These are phyloP conservation scores for Suillus fuscotomentosus DNA, from an alignment of 768 basidiomycete species.

Conservation along the genomic window DNA sequence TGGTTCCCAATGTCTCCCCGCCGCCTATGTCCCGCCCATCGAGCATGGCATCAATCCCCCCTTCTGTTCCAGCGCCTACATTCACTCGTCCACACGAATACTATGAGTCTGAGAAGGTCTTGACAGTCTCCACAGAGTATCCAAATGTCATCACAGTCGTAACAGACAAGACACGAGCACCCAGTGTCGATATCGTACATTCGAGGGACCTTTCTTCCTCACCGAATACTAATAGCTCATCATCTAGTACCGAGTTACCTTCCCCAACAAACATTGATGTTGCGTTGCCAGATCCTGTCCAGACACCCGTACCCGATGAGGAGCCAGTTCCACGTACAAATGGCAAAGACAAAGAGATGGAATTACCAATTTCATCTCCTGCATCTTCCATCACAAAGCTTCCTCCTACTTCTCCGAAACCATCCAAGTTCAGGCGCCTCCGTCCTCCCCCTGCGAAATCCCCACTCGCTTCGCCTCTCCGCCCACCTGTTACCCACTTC, in stretches of 20 bases:
- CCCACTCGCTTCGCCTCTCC: constrained; percentile 31
- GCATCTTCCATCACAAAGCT: constrained; percentile 10
- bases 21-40: constrained; percentile 20
- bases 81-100: constrained; percentile 7
- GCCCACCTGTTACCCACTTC: constrained; percentile 25
- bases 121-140: constrained; percentile 10
- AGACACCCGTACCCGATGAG: not conserved
- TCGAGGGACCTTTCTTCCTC: constrained; percentile 10
- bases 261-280: constrained; percentile 1
- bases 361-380: constrained; percentile 3
- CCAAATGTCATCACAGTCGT: constrained; percentile 7
- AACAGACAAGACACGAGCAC: constrained; percentile 6
- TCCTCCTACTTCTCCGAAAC: constrained; percentile 11
- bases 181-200: constrained; percentile 9
- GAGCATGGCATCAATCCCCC: constrained; percentile 13
- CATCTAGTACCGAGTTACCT: not conserved
- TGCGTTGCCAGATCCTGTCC: constrained; percentile 1
- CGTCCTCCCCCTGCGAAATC: constrained; percentile 22
- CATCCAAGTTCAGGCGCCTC: constrained; percentile 53
- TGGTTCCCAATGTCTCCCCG: constrained; percentile 23
- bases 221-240: constrained; percentile 6
- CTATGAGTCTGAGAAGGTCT: constrained; percentile 21
- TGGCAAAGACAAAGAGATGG: constrained; percentile 11
- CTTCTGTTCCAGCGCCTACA: constrained; percentile 3
- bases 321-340: constrained; percentile 7